A percentile compares a stretch with the other conserved stretches of the same genome.
These are phyloP conservation scores for Zymoseptoria crescenta DNA, from an alignment of 2,329 filamentous ascomycete species.

Conservation along the genomic window DNA sequence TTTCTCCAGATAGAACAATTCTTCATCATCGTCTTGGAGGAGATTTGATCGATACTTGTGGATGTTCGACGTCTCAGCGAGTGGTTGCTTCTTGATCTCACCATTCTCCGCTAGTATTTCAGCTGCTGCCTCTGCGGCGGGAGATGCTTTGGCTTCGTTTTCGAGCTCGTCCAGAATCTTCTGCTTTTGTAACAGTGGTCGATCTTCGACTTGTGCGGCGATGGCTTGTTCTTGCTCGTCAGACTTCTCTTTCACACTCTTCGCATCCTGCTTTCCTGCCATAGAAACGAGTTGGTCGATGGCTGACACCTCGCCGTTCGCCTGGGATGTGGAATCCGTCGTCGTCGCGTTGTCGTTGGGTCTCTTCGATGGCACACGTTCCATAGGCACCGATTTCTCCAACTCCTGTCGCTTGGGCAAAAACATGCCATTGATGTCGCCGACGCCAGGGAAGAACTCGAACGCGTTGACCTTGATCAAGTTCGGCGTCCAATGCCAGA, in stretches of 20 bases:
- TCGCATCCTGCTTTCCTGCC: constrained; percentile 61
- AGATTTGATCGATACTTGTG: constrained; percentile 60
- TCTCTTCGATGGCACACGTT: constrained; percentile 14
- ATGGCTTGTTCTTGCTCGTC: constrained; percentile 82
- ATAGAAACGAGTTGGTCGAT: constrained; percentile 72
- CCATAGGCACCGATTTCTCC: constrained; percentile 20
- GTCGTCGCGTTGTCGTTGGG: constrained; percentile 9
- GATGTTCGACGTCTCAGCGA: constrained; percentile 23
- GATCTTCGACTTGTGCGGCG: constrained; percentile 79
- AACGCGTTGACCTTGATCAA: constrained; percentile 92
- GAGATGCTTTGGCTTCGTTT: constrained; percentile 45
- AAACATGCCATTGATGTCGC: constrained; percentile 97
- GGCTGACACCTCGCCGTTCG: constrained; percentile 46
- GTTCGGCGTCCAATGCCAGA: constrained; percentile 90
- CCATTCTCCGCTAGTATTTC: constrained; percentile 28
- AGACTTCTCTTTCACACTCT: constrained; percentile 63
- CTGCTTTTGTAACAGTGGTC: constrained; percentile 85
- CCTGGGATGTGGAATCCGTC: constrained; percentile 5
- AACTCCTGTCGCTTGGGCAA: constrained; percentile 63
- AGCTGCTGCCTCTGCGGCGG: constrained; percentile 41
- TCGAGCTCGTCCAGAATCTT: constrained; percentile 69
- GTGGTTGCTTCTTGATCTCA: constrained; percentile 31
- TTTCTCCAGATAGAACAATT: constrained; percentile 67
- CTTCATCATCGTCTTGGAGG: constrained; percentile 78
- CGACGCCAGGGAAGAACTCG: constrained; percentile 96